These are phyloP conservation scores for Prosopis cineraria DNA, from an alignment of 306 rosid species.

Conservation along the genomic window DNA sequence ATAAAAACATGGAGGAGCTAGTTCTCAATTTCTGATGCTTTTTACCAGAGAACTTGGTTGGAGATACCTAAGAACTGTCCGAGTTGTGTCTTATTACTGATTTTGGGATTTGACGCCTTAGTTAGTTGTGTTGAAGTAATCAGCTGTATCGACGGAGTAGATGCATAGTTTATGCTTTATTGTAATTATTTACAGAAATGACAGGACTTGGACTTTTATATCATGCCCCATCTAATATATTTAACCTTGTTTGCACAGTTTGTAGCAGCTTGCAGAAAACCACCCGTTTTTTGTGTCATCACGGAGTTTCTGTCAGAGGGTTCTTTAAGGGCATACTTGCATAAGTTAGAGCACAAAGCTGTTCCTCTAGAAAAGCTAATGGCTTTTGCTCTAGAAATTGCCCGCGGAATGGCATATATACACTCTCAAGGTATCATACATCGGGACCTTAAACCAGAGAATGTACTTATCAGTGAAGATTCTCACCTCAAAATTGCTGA, in stretches of 20 bases:
- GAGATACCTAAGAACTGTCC: background rate
- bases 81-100: background rate
- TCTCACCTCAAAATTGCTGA: slow-evolving; percentile 82
- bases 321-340: slow-evolving; percentile 84
- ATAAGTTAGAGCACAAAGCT: slow-evolving; percentile 63
- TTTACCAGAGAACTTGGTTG: background rate
- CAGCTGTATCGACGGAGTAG: background rate
- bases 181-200: background rate
- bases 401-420: slow-evolving; percentile 89
- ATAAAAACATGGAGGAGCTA: background rate
- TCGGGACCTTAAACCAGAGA: slow-evolving; percentile 95
- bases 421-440: slow-evolving; percentile 88
- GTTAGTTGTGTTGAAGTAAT: background rate
- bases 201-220: slow-evolving; percentile 7
- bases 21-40: background rate
- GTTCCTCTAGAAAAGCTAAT: slow-evolving; percentile 60
- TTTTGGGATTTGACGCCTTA: slow-evolving; percentile 16
- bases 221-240: slow-evolving; percentile 25
- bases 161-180: slow-evolving; percentile 9
- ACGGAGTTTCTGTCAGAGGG: slow-evolving; percentile 87
- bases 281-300: slow-evolving; percentile 78
- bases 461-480: slow-evolving; percentile 66
- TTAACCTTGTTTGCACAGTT: slow-evolving; percentile 61
- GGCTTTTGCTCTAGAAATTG: slow-evolving; percentile 74
- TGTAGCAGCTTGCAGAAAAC: slow-evolving; percentile 80